These are phyloP conservation scores for Populus tomentosa DNA, from an alignment of 441 rosid species.

Conservation along the genomic window DNA sequence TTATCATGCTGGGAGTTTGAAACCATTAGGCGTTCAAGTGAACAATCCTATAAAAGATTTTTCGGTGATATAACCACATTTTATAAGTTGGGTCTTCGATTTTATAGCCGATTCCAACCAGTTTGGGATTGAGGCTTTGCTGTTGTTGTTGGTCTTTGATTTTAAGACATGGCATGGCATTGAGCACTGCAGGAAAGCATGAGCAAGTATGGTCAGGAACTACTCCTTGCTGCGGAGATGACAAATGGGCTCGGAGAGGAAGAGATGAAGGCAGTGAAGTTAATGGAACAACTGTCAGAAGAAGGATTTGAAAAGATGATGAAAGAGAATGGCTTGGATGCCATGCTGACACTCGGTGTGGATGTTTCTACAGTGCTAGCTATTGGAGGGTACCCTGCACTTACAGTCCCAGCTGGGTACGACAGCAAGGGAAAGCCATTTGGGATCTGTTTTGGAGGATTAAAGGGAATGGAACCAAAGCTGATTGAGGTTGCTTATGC, in stretches of 20 bases:
- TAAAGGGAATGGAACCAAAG: constrained; percentile 56
- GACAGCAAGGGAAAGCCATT: constrained; percentile 43
- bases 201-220: constrained; percentile 39
- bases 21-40: not conserved
- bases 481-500: constrained; percentile 63
- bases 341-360: constrained; percentile 28
- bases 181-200: constrained; percentile 39
- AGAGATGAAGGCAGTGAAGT: constrained; percentile 14
- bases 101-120: not conserved
- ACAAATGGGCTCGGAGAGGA: not conserved
- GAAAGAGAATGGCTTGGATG: constrained; percentile 37
- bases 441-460: constrained; percentile 55
- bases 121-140: not conserved
- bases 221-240: constrained; percentile 28
- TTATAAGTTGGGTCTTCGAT: too few species aligned
- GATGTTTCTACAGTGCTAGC: constrained; percentile 37
- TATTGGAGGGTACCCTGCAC: constrained; percentile 62
- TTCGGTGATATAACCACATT: not conserved
- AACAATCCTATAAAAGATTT: not conserved
- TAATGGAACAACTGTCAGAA: constrained; percentile 28
- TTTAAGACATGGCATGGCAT: not conserved
- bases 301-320: constrained; percentile 53
- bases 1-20: not conserved
- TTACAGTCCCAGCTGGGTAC: constrained; percentile 61
- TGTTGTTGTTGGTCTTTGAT: not conserved